A percentile compares a stretch with the other conserved stretches of the same genome.
These are phyloP conservation scores for Solanum medicagineum DNA, from an alignment of 257 asterid species.

Conservation along the genomic window DNA sequence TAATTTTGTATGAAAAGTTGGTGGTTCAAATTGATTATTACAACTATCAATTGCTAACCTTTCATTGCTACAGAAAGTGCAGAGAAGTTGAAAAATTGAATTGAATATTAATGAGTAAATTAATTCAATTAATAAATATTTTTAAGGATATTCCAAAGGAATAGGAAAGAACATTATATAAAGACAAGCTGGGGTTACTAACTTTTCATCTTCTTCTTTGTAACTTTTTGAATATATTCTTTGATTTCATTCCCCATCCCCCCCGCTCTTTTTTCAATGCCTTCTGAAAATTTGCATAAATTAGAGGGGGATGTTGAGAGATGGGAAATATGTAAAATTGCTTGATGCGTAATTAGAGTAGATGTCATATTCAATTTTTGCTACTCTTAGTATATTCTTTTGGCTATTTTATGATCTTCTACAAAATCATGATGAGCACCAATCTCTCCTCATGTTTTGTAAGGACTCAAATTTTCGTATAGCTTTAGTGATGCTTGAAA, in stretches of 20 bases:
- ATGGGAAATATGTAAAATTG: background rate
- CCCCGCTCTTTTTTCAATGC: background rate
- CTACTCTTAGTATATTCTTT: background rate
- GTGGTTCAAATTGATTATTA: background rate
- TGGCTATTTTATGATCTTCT: background rate
- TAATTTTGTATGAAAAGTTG: background rate
- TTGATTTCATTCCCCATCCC: no score
- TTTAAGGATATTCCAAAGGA: background rate
- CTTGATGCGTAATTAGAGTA: background rate
- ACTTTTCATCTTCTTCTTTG: background rate
- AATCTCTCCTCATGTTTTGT: background rate
- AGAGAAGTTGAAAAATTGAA: background rate
- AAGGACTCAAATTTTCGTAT: no score
- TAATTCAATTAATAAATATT: background rate
- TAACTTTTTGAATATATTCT: no score
- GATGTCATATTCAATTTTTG: background rate
- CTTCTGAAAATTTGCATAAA: background rate
- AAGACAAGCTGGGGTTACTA: background rate
- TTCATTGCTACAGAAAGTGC: background rate
- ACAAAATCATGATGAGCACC: background rate
- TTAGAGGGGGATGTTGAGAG: no score
- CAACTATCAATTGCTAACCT: background rate
- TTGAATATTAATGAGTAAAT: background rate
- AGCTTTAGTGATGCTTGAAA: no score
- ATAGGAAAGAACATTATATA: background rate